Evolutionary conservation across 148 eudicot species (phyloP).

Genomic region (Limonium bicolor): DNA sequence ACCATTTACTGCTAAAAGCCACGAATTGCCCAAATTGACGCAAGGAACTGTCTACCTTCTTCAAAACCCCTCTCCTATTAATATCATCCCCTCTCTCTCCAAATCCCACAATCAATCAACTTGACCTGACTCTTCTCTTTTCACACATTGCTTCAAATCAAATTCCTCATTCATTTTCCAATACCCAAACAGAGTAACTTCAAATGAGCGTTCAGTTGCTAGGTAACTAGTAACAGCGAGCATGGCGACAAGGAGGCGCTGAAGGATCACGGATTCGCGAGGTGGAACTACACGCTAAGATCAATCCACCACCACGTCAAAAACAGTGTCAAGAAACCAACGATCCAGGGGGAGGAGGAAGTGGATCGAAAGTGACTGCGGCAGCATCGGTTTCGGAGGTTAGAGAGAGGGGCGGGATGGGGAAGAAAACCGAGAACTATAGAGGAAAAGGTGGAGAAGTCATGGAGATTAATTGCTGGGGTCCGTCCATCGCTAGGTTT

Average conservation of each 20-base stretch:
- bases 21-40: too few species aligned
- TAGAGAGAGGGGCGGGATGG: neutral
- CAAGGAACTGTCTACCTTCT: too few species aligned
- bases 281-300: constrained; percentile 42
- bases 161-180: too few species aligned
- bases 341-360: too few species aligned
- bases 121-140: too few species aligned
- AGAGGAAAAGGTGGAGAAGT: constrained; percentile 4
- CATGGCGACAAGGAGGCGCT: constrained; percentile 47
- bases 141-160: too few species aligned
- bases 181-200: too few species aligned
- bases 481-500: constrained; percentile 14
- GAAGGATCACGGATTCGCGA: constrained; percentile 46
- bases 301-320: neutral
- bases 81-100: too few species aligned
- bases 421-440: neutral
- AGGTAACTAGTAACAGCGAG: constrained; percentile 35
- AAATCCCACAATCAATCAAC: too few species aligned
- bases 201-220: constrained; percentile 2
- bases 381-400: neutral
- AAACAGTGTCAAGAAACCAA: neutral
- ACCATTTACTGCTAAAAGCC: too few species aligned
- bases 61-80: too few species aligned
- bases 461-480: constrained; percentile 18
- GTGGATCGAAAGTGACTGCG: too few species aligned